Base-by-base conservation (phyloP, 2,329 filamentous ascomycete species). In the Trichoderma breve region DNA sequence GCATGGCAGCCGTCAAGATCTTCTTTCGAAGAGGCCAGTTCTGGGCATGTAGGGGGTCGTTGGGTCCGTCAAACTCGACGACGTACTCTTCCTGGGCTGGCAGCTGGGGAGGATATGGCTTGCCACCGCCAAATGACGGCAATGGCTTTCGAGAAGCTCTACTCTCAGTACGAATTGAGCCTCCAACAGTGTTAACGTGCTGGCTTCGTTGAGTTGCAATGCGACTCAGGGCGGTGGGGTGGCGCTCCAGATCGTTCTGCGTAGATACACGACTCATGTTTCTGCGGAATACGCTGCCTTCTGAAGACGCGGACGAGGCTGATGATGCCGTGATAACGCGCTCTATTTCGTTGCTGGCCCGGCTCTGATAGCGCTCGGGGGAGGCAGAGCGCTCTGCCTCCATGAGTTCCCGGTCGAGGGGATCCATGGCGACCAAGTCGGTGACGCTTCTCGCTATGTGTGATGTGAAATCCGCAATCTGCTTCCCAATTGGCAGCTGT, bases 21-120 rank as follows among this genome's bases (percentile, higher is more conserved):
- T 97, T 97, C 84, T 93, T 95, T 78, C 84, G 88, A 69, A 92
- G 78, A 0, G 92, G 87, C 94, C 94, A 97, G 80, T 97, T 97
- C 82, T 95, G 92, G 1, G 93, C 92, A 81, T 97, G 94, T 73
- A 95, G 78, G 3, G 94, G 94, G 77, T 97, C 94, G 74, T 94
- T 87, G 1, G 90, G 91, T 0, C 94, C 94, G 76, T 95, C 91
- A 78, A 97, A 97, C 80, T 94, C 92, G 57, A 95, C 92, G 0
- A 94, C 92, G 78, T 95, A 95, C 74, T 93, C 89, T 76, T 95
- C 92, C 76, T 87, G 86, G 15, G 90, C 88, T 2, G 92, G 92
- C 55, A 95, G 79, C 0, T 83, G 85, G 4, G 92, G 92, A 3
- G 93, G 93, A 76, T 89, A 93, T 0, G 90, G 85, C 82, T 94